A percentile compares a stretch with the other conserved stretches of the same genome.
Evolutionary conservation across 1,284 basidiomycete genomes (phyloP).

Genomic region (Mycosarcoma maydis): DNA sequence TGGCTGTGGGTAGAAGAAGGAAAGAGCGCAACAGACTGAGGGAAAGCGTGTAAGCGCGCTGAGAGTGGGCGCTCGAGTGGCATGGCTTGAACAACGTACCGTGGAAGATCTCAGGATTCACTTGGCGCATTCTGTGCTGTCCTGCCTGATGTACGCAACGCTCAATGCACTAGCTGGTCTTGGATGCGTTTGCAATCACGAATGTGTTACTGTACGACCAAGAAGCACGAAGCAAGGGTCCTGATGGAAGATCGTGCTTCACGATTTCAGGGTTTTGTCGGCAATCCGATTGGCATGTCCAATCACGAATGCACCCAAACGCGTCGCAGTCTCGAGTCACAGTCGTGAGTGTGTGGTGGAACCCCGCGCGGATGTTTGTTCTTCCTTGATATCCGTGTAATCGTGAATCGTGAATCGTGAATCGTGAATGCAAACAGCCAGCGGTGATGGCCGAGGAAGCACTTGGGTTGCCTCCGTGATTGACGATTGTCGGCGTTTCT

Average conservation of each 20-base stretch:
- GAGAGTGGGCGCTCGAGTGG: neutral
- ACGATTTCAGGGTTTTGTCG: slow-evolving; percentile 7
- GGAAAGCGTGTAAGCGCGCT: neutral
- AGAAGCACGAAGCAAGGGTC: neutral
- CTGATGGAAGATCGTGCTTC: no score
- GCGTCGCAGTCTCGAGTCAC: no score
- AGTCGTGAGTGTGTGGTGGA: no score
- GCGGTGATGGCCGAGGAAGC: neutral
- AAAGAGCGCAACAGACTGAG: neutral
- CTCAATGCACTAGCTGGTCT: no score
- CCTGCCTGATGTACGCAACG: neutral
- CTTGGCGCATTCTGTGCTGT: slow-evolving; percentile 23
- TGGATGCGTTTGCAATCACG: no score
- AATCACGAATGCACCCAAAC: neutral
- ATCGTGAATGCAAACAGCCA: no score
- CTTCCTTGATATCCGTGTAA: slow-evolving; percentile 44
- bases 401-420: no score
- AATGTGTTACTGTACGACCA: no score
- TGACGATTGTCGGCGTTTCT: no score
- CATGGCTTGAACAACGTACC: slow-evolving; percentile 7
- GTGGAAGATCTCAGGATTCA: slow-evolving; percentile 47
- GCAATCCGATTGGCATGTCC: no score
- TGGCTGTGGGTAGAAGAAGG: slow-evolving; percentile 29
- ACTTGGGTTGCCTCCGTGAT: no score
- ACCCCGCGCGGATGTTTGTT: slow-evolving; percentile 8